phyloP scores from a whole-genome alignment of 2,329 filamentous ascomycete genomes.

The Ascocoryne sarcoides region DNA sequence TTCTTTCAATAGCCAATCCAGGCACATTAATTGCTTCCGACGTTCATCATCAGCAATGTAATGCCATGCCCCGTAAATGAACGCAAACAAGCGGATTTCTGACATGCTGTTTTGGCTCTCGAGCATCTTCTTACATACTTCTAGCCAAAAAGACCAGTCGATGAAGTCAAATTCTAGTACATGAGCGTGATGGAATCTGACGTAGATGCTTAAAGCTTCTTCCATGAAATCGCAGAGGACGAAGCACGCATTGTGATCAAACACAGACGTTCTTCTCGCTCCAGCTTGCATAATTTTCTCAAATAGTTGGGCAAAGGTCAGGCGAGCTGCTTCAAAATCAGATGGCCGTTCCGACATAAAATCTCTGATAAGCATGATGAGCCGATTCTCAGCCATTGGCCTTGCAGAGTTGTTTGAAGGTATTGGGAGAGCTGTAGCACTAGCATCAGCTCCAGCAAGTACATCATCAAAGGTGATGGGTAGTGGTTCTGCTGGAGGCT shows the following conservation, averaged over 20 bases:
- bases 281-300: constrained; percentile 51
- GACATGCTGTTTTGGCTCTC: constrained; percentile 64
- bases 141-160: constrained; percentile 60
- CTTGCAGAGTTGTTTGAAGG: constrained; percentile 51
- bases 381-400: constrained; percentile 61
- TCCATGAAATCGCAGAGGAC: constrained; percentile 67
- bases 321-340: constrained; percentile 43
- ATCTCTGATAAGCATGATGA: constrained; percentile 62
- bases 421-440: constrained; percentile 45
- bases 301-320: constrained; percentile 56
- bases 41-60: constrained; percentile 45
- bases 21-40: constrained; percentile 51
- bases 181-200: constrained; percentile 46
- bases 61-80: constrained; percentile 58
- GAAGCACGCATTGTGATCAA: constrained; percentile 63
- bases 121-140: constrained; percentile 58
- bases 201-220: constrained; percentile 55
- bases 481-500: constrained; percentile 39
- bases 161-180: constrained; percentile 35
- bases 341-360: constrained; percentile 53
- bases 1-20: constrained; percentile 53
- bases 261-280: constrained; percentile 55
- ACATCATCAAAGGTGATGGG: constrained; percentile 60
- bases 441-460: constrained; percentile 48
- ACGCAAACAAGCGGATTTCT: constrained; percentile 60